Evolutionary conservation across 2,329 filamentous ascomycete species (phyloP).

Genomic region (Fusarium sp.): DNA sequence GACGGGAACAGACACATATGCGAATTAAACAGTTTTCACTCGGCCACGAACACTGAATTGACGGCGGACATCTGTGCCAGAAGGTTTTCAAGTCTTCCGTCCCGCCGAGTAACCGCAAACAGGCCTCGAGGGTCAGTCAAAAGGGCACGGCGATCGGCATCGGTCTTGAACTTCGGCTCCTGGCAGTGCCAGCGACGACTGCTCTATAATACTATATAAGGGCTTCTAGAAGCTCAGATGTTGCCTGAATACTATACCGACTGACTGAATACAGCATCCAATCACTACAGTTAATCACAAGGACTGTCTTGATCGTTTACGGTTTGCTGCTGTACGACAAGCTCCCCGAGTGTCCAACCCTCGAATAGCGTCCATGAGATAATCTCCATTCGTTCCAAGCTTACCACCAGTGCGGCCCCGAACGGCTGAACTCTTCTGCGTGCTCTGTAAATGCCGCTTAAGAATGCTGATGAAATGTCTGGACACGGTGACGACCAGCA

Average conservation of each 20-base stretch:
- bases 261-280: not conserved
- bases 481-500: not conserved
- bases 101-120: not conserved
- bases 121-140: not conserved
- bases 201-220: no score
- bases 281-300: not conserved
- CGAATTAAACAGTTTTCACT: not conserved
- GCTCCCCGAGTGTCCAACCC: no score
- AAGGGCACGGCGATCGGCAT: not conserved
- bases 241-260: not conserved
- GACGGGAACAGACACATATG: not conserved
- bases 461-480: no score
- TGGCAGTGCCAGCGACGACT: not conserved
- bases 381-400: not conserved
- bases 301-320: fast-evolving
- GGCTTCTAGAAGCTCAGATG: not conserved
- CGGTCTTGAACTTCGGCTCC: fast-evolving
- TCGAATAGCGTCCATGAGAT: no score
- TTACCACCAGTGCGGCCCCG: fast-evolving
- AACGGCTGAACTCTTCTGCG: fast-evolving
- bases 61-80: fast-evolving
- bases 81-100: not conserved
- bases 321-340: no score
- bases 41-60: fast-evolving
- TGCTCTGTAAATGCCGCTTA: no score